phyloP scores from a whole-genome alignment of 164 flowering plant species.

The Nymphaea colorata region DNA sequence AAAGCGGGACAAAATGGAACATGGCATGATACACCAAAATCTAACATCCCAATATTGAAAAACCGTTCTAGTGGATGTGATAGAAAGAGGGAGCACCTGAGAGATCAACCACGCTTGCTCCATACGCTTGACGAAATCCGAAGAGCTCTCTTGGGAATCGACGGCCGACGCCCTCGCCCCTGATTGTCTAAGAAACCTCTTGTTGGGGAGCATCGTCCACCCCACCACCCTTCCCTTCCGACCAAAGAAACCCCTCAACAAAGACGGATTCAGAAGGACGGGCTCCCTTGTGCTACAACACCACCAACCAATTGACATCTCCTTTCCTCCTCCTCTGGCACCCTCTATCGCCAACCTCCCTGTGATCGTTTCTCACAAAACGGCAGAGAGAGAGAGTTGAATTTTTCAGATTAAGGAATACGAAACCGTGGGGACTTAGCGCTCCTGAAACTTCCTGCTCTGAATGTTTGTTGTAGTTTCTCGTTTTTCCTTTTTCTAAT shows the following conservation, averaged over 20 bases:
- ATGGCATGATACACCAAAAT: neutral
- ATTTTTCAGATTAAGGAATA: too few species aligned
- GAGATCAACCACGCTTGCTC: constrained; percentile 74
- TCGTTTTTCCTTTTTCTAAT: too few species aligned
- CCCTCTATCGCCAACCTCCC: too few species aligned
- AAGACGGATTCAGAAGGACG: neutral
- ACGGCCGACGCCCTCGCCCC: constrained; percentile 46
- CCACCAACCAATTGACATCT: neutral
- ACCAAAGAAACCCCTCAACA: neutral
- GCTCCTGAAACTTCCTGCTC: too few species aligned
- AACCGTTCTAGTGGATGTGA: neutral
- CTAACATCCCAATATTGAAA: too few species aligned
- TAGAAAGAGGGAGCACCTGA: constrained; percentile 29
- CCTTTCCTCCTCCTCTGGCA: neutral
- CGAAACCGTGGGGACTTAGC: too few species aligned
- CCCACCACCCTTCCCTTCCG: neutral
- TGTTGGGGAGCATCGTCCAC: neutral
- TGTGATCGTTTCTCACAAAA: too few species aligned
- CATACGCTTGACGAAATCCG: constrained; percentile 56
- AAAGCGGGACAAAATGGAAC: neutral
- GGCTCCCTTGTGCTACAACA: neutral
- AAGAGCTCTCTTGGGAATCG: constrained; percentile 53
- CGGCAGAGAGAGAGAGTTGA: too few species aligned
- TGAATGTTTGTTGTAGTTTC: too few species aligned
- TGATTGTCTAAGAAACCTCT: constrained; percentile 15